A percentile compares a stretch with the other conserved stretches of the same genome.
Evolutionary conservation across 2,329 filamentous ascomycete genomes (phyloP).

Genomic region (Periglandula ipomoeae): DNA sequence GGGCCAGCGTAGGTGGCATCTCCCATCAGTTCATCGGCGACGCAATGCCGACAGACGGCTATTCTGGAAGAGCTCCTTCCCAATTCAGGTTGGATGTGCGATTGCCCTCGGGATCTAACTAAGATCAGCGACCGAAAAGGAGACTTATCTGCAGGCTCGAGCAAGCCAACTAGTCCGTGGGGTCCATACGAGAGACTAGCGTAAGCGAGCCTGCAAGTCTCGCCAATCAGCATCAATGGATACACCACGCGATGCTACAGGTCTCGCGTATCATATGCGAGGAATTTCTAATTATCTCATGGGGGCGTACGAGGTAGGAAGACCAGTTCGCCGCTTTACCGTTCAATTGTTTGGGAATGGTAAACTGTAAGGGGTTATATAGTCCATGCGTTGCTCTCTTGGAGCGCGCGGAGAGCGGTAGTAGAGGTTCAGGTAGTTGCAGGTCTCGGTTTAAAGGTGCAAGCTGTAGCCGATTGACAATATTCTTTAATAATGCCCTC

Average conservation of each 20-base stretch:
- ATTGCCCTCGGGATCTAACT: neutral
- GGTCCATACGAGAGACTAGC: too few species aligned
- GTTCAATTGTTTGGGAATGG: neutral
- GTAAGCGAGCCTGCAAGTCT: neutral
- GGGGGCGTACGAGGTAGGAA: neutral
- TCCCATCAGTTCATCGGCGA: too few species aligned
- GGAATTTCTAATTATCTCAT: neutral
- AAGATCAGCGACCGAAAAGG: neutral
- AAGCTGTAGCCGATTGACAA: too few species aligned
- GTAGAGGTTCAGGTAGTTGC: neutral
- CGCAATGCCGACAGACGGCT: neutral
- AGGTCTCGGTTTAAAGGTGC: neutral
- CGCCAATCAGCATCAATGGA: neutral
- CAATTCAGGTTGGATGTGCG: neutral
- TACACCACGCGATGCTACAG: neutral
- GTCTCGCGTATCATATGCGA: neutral
- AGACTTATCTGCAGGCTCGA: neutral
- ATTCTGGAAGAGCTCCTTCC: neutral
- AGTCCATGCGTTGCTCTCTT: neutral
- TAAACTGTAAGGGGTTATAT: neutral
- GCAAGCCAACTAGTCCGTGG: neutral
- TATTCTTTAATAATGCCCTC: neutral
- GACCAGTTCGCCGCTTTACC: too few species aligned
- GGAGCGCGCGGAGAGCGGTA: neutral
- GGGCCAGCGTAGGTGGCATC: too few species aligned